Conservation (phyloP, 257 asterid genomes). For the Prunella vulgaris region DNA sequence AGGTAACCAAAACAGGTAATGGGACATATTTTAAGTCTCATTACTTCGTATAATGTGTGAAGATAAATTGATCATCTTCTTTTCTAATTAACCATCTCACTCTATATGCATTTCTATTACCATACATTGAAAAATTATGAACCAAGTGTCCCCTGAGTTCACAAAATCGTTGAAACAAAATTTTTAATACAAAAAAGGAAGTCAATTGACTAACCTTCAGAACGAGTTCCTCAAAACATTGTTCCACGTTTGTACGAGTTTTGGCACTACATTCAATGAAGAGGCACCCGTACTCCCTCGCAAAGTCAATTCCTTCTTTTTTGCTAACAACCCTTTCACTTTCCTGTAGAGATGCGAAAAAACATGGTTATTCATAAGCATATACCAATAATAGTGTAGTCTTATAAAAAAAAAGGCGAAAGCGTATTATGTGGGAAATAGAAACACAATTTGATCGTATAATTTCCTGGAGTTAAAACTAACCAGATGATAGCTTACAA, state of each 20-base stretch:
- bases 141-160: background rate
- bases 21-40: too few species aligned
- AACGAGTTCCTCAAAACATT: slow-evolving; percentile 92
- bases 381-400: background rate
- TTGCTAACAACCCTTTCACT: slow-evolving; percentile 85
- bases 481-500: background rate
- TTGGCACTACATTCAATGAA: slow-evolving; percentile 97
- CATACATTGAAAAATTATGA: too few species aligned
- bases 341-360: slow-evolving; percentile 46
- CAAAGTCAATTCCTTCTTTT: slow-evolving; percentile 82
- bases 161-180: background rate
- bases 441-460: background rate
- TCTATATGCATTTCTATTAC: too few species aligned
- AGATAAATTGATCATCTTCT: too few species aligned
- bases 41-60: too few species aligned
- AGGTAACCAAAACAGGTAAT: too few species aligned
- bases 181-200: background rate
- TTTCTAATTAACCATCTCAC: too few species aligned
- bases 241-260: slow-evolving; percentile 89
- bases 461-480: background rate
- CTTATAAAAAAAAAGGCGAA: background rate
- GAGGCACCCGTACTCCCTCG: slow-evolving; percentile 84
- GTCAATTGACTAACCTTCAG: slow-evolving; percentile 49
- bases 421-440: background rate
- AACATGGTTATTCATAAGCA: background rate